Evolutionary conservation across 176 grass and related monocot species (phyloP).

Genomic region (Stipa capillata): DNA sequence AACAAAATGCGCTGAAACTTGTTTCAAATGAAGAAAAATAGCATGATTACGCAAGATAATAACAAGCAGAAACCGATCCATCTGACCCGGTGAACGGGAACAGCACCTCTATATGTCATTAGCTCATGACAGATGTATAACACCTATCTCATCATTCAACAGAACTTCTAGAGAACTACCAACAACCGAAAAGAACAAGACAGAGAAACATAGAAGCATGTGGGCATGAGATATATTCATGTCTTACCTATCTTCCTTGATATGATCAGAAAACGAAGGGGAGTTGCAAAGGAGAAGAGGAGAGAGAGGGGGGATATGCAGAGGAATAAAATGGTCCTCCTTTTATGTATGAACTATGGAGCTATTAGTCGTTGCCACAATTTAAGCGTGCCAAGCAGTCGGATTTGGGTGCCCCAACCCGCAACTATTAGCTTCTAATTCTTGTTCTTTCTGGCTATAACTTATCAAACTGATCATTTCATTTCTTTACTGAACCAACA

Average conservation of each 20-base stretch:
- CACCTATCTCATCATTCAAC: not conserved
- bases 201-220: not conserved
- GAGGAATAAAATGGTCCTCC: slow-evolving; percentile 11
- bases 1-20: not conserved
- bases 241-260: slow-evolving; percentile 31
- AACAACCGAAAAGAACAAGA: not conserved
- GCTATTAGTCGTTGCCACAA: slow-evolving; percentile 23
- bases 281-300: not conserved
- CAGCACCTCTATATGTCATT: not conserved
- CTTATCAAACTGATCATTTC: not conserved
- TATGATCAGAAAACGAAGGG: not conserved
- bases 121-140: not conserved
- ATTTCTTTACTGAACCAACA: slow-evolving; percentile 15
- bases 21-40: not conserved
- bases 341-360: slow-evolving; percentile 17
- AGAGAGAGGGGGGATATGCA: not conserved
- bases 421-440: slow-evolving; percentile 9
- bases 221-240: not conserved
- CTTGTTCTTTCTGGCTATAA: not conserved
- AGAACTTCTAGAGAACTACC: not conserved
- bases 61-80: not conserved
- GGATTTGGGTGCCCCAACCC: not conserved
- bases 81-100: not conserved
- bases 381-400: slow-evolving; percentile 11
- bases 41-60: not conserved